Conservation (phyloP, 2,329 filamentous ascomycete genomes). For the Fusarium nodosum region DNA sequence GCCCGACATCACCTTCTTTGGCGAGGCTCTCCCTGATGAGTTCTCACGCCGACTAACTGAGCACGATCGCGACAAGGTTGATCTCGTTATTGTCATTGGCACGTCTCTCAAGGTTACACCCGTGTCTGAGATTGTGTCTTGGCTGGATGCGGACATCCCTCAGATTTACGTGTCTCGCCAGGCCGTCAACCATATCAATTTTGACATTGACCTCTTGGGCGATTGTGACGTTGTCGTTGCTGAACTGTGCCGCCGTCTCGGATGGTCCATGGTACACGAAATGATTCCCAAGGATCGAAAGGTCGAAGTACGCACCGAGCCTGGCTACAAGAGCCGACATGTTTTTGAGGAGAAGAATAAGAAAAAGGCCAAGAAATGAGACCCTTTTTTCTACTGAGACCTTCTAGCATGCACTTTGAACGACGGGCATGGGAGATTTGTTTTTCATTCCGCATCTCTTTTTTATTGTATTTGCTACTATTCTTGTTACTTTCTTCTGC, state of each 20-base stretch:
- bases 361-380: constrained; percentile 16
- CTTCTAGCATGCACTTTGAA: neutral
- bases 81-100: constrained; percentile 95
- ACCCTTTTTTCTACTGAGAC: neutral
- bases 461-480: constrained; percentile 13
- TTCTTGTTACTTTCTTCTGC: constrained; percentile 17
- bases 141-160: constrained; percentile 82
- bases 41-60: constrained; percentile 87
- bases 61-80: constrained; percentile 82
- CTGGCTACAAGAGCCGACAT: constrained; percentile 56
- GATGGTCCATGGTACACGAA: constrained; percentile 84
- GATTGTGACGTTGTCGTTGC: constrained; percentile 92
- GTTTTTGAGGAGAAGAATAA: constrained; percentile 51
- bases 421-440: neutral
- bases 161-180: constrained; percentile 92
- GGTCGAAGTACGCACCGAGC: constrained; percentile 65
- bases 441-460: constrained; percentile 11
- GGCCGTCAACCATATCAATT: constrained; percentile 89
- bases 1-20: constrained; percentile 98
- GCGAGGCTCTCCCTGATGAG: constrained; percentile 85
- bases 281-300: constrained; percentile 81
- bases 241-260: constrained; percentile 84
- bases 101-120: constrained; percentile 96
- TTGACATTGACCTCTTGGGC: constrained; percentile 96
- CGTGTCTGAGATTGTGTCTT: constrained; percentile 90